phyloP scores from a whole-genome alignment of 1,284 basidiomycete species.

The Ganoderma lingzhi region DNA sequence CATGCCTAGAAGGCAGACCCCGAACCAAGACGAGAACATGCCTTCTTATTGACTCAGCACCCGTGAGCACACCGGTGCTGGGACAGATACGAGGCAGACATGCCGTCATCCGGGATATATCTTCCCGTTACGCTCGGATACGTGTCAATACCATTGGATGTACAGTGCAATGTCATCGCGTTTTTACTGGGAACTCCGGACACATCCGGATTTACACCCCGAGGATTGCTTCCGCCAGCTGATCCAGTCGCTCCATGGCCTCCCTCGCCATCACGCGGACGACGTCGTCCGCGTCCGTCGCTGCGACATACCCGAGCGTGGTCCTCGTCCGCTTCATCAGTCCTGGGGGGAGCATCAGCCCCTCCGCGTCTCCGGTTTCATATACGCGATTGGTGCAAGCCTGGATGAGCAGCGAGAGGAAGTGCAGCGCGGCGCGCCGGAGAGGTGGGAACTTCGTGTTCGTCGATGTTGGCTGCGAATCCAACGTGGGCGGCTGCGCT shows the following conservation, averaged over 20 bases:
- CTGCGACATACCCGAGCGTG: conserved; percentile 76
- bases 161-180: conserved; percentile 1
- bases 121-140: background rate
- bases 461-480: conserved; percentile 60
- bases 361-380: conserved; percentile 42
- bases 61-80: conserved; percentile 65
- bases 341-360: conserved; percentile 44
- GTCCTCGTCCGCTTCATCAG: conserved; percentile 62
- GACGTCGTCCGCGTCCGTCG: conserved; percentile 77
- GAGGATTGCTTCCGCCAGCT: conserved; percentile 57
- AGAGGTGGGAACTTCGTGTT: conserved; percentile 80
- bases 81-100: conserved; percentile 94
- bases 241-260: conserved; percentile 62
- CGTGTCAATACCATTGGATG: background rate
- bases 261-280: conserved; percentile 85
- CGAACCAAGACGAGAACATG: conserved; percentile 63
- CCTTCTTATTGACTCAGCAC: conserved; percentile 84
- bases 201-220: conserved; percentile 46
- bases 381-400: conserved; percentile 59
- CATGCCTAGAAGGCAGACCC: conserved; percentile 25
- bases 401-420: conserved; percentile 72
- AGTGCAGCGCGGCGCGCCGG: conserved; percentile 83
- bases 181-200: background rate
- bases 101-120: background rate
- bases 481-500: conserved; percentile 46